Evolutionary conservation across 163 green algal species (phyloP).

Genomic region (Chloromonas sp.): DNA sequence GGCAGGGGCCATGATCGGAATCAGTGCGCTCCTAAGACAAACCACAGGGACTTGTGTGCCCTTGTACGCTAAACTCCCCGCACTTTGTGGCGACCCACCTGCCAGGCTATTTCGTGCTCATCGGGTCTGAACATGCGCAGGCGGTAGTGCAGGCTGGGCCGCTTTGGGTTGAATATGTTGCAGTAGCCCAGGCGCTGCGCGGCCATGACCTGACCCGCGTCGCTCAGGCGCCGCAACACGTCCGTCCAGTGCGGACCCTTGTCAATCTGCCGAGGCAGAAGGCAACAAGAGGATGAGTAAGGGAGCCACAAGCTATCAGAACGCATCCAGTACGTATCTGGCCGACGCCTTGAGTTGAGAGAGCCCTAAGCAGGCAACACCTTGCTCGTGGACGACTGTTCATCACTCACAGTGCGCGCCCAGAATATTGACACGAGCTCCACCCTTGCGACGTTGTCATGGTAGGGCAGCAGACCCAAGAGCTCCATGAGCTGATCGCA

Average conservation of each 20-base stretch:
- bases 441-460: conserved; percentile 18
- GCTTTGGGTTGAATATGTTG: conserved; percentile 41
- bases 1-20: not conserved
- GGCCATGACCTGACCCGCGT: conserved; percentile 31
- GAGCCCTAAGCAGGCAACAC: no score
- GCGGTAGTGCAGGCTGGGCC: conserved; percentile 47
- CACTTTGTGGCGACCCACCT: not conserved
- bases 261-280: conserved; percentile 13
- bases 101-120: conserved; percentile 34
- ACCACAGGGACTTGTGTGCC: not conserved
- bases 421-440: conserved; percentile 43
- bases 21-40: not conserved
- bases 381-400: no score
- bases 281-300: not conserved
- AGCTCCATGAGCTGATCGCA: conserved; percentile 46
- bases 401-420: conserved; percentile 13
- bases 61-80: not conserved
- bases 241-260: conserved; percentile 26
- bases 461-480: conserved; percentile 37
- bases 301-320: not conserved
- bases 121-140: conserved; percentile 40
- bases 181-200: conserved; percentile 47
- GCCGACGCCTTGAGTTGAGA: not conserved
- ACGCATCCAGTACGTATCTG: not conserved
- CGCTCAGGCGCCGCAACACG: conserved; percentile 33